Evolutionary conservation across 208 protist genomes (phyloP).

Genomic region (Leishmania tropica): DNA sequence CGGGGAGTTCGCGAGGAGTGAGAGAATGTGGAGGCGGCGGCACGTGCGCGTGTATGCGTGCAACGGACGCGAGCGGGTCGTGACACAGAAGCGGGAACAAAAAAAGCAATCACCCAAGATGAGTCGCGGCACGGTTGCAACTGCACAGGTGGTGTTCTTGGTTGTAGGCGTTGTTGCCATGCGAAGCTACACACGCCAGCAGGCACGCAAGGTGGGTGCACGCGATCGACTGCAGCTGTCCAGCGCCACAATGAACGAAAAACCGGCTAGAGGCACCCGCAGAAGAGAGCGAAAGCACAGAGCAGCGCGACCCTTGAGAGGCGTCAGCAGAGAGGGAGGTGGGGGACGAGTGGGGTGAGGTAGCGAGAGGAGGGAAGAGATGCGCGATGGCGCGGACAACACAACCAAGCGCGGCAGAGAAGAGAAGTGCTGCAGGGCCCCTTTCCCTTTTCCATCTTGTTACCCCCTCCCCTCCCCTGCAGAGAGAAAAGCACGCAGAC

Average conservation of each 20-base stretch:
- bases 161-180: neutral
- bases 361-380: neutral
- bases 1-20: neutral
- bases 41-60: neutral
- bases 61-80: neutral
- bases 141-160: neutral
- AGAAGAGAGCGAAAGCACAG: constrained; percentile 18
- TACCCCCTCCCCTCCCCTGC: neutral
- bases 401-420: neutral
- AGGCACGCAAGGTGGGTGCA: neutral
- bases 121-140: neutral
- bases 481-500: neutral
- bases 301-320: neutral
- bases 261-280: neutral
- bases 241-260: neutral
- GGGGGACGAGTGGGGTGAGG: neutral
- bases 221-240: neutral
- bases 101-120: constrained; percentile 6
- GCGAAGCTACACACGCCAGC: neutral
- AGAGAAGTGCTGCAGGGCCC: neutral
- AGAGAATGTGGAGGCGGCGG: no score
- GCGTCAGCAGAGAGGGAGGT: neutral
- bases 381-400: neutral
- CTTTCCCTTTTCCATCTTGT: neutral
- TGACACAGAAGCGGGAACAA: neutral